Evolutionary conservation across 805 yeast species (phyloP).

Genomic region (Lipomyces spencermartinsiae): DNA sequence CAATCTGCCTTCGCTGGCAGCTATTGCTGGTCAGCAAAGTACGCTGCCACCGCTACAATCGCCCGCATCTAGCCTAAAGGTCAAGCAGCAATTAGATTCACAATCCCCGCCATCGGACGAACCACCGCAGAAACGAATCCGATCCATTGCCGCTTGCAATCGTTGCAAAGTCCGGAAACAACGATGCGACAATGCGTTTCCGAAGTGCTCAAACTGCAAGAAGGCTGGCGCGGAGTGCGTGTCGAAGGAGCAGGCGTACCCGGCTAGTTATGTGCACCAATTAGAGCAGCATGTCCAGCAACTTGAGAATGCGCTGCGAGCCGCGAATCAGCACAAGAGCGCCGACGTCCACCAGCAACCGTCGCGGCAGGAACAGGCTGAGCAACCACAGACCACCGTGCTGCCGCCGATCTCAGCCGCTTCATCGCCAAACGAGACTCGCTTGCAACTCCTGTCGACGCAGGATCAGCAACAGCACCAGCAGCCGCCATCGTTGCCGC

Average conservation of each 20-base stretch:
- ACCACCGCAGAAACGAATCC: conserved; percentile 23
- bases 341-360: not conserved
- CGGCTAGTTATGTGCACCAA: conserved; percentile 35
- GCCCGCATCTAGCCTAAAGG: not conserved
- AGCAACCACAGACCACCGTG: not conserved
- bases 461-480: conserved; percentile 6
- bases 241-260: conserved; percentile 36
- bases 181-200: conserved; percentile 70
- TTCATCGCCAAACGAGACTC: not conserved
- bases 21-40: not conserved
- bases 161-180: conserved; percentile 74
- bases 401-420: conserved; percentile 4
- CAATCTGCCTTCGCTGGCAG: not conserved
- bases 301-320: conserved; percentile 25
- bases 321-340: not conserved
- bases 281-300: conserved; percentile 31
- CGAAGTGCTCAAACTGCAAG: conserved; percentile 64
- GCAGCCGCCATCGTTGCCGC: conserved; percentile 20
- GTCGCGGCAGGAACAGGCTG: conserved; percentile 2
- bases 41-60: not conserved
- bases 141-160: conserved; percentile 80
- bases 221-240: conserved; percentile 75
- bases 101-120: conserved; percentile 7
- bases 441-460: conserved; percentile 6
- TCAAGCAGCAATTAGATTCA: not conserved